These are phyloP conservation scores for Bolboschoenoplectus hybrid DNA, from an alignment of 202 grass and related monocot genomes.

Conservation along the genomic window DNA sequence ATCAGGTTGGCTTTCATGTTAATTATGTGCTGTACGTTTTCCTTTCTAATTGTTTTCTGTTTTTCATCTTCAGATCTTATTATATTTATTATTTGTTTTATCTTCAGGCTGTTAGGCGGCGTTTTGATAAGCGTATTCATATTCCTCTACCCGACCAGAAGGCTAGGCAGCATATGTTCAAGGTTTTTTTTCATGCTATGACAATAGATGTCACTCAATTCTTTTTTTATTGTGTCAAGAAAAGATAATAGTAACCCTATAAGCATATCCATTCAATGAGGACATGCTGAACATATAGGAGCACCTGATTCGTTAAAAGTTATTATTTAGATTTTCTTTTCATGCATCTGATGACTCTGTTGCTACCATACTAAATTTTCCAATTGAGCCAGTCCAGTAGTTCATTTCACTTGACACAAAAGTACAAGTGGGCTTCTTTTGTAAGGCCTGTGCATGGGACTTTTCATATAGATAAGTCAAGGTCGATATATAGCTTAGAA, in stretches of 20 bases:
- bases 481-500: slow-evolving; percentile 5
- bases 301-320: not conserved
- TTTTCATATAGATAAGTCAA: slow-evolving; percentile 5
- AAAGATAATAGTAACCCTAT: not conserved
- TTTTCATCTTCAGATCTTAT: slow-evolving; percentile 13
- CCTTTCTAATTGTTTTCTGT: not conserved
- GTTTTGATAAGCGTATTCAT: slow-evolving; percentile 94
- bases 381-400: not conserved
- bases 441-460: not conserved
- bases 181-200: slow-evolving; percentile 47
- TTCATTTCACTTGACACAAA: not conserved
- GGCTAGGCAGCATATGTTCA: slow-evolving; percentile 96
- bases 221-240: not conserved
- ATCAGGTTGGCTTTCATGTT: slow-evolving; percentile 64
- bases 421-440: not conserved
- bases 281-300: not conserved
- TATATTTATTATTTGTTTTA: slow-evolving; percentile 36
- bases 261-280: not conserved
- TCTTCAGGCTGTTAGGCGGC: slow-evolving; percentile 73
- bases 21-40: slow-evolving; percentile 23
- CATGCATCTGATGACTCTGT: not conserved
- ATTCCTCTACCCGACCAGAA: slow-evolving; percentile 92
- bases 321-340: slow-evolving; percentile 6
- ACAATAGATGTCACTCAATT: not conserved
- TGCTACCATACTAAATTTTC: not conserved